phyloP scores from a whole-genome alignment of 2,329 filamentous ascomycete species.

The Botrytis byssoidea region DNA sequence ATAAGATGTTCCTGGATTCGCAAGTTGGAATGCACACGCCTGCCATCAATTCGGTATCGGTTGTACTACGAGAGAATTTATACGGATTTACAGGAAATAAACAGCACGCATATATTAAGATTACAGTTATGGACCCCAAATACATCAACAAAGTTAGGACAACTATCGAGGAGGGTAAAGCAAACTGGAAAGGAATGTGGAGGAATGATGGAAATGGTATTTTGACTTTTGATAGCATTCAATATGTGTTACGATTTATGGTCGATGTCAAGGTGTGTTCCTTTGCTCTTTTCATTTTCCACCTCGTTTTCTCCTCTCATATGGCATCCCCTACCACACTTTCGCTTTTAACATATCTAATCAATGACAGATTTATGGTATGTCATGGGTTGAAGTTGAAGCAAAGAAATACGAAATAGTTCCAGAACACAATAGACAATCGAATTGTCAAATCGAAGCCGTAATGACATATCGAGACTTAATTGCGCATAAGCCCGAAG shows the following conservation, averaged over 20 bases:
- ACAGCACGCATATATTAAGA: slow-evolving; percentile 88
- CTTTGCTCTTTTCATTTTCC: too few species aligned
- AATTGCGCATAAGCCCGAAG: slow-evolving; percentile 81
- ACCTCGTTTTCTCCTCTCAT: background rate
- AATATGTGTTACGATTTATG: slow-evolving; percentile 96
- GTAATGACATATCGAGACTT: slow-evolving; percentile 78
- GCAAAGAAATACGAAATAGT: slow-evolving; percentile 71
- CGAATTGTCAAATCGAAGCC: slow-evolving; percentile 95
- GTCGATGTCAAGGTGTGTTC: slow-evolving; percentile 78
- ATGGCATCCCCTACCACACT: background rate
- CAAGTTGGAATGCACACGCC: slow-evolving; percentile 72
- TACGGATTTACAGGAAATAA: slow-evolving; percentile 93
- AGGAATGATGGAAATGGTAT: slow-evolving; percentile 67
- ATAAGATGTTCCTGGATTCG: slow-evolving; percentile 76
- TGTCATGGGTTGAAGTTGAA: slow-evolving; percentile 95
- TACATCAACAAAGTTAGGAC: slow-evolving; percentile 73
- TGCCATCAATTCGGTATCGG: slow-evolving; percentile 74
- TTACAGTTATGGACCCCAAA: slow-evolving; percentile 88
- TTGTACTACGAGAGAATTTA: slow-evolving; percentile 85
- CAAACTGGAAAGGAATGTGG: slow-evolving; percentile 93
- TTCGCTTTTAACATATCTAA: slow-evolving; percentile 19
- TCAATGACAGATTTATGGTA: slow-evolving; percentile 68
- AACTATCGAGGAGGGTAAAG: slow-evolving; percentile 69
- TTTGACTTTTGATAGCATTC: slow-evolving; percentile 91
- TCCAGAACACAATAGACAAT: slow-evolving; percentile 65